phyloP scores from a whole-genome alignment of 2,329 filamentous ascomycete genomes.

The Sarocladiaceae sp. region DNA sequence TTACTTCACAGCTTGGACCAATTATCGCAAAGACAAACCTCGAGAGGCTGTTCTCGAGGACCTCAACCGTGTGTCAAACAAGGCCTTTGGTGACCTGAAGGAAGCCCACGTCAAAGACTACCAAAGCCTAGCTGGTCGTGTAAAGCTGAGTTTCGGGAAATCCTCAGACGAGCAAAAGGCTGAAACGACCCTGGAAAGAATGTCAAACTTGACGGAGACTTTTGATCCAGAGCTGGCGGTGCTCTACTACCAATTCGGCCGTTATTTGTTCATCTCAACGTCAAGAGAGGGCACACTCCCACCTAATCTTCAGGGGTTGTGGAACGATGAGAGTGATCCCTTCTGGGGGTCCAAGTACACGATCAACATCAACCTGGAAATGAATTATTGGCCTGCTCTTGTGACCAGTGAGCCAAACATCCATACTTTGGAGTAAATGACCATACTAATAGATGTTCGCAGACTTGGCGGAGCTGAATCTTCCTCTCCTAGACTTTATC shows the following conservation, averaged over 20 bases:
- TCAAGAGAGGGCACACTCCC: slow-evolving; percentile 21
- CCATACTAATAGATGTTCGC: slow-evolving; percentile 14
- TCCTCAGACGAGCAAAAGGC: slow-evolving; percentile 16
- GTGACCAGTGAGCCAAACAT: slow-evolving; percentile 15
- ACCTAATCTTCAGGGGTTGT: slow-evolving; percentile 30
- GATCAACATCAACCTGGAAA: slow-evolving; percentile 47
- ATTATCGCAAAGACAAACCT: slow-evolving; percentile 16
- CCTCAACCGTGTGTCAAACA: slow-evolving; percentile 18
- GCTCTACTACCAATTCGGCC: slow-evolving; percentile 26
- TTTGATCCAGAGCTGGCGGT: slow-evolving; percentile 22
- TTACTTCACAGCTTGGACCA: slow-evolving; percentile 12
- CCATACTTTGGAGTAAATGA: background rate
- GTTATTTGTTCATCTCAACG: slow-evolving; percentile 24
- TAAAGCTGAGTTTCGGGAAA: slow-evolving; percentile 16
- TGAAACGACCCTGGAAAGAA: slow-evolving; percentile 2
- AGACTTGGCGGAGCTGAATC: slow-evolving; percentile 30
- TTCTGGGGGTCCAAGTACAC: slow-evolving; percentile 46
- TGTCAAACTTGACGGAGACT: slow-evolving; percentile 12
- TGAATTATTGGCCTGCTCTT: slow-evolving; percentile 46
- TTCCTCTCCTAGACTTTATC: slow-evolving; percentile 32
- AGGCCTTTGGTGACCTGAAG: slow-evolving; percentile 14
- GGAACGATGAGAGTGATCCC: slow-evolving; percentile 25
- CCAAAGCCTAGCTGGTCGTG: slow-evolving; percentile 15
- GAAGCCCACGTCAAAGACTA: slow-evolving; percentile 17
- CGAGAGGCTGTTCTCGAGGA: slow-evolving; percentile 17